A percentile compares a stretch with the other conserved stretches of the same genome.
phyloP scores from a whole-genome alignment of 331 rosid species.

The Cydonia oblonga region DNA sequence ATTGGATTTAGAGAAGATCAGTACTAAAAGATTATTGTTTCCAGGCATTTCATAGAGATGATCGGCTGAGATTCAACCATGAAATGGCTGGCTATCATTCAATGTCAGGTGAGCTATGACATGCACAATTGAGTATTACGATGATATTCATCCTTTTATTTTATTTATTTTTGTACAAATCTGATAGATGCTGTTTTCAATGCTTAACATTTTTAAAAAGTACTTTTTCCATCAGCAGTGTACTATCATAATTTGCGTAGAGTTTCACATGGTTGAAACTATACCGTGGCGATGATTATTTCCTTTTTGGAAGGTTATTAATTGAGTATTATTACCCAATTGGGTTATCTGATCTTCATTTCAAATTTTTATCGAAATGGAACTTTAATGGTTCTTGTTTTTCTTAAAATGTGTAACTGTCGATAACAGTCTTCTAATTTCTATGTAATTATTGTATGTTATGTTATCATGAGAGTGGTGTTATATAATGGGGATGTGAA shows the following conservation, averaged over 20 bases:
- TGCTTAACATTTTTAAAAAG: neutral
- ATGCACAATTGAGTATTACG: constrained; percentile 6
- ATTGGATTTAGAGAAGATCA: neutral
- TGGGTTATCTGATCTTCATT: neutral
- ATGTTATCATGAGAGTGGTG: neutral
- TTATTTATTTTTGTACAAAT: neutral
- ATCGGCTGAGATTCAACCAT: constrained; percentile 65
- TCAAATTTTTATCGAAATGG: neutral
- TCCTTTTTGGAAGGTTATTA: neutral
- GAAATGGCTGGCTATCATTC: constrained; percentile 44
- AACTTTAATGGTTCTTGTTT: neutral
- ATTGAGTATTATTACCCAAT: neutral
- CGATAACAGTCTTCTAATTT: neutral
- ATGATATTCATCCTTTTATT: neutral
- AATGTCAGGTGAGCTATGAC: constrained; percentile 51
- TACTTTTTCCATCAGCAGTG: neutral
- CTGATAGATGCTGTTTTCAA: neutral
- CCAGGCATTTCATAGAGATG: constrained; percentile 86
- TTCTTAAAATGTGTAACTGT: neutral
- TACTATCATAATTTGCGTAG: neutral
- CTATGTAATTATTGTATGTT: neutral
- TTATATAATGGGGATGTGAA: constrained; percentile 3
- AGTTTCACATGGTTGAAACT: neutral
- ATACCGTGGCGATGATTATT: neutral
- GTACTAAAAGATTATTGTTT: constrained; percentile 10